Percentiles rank a stretch among this genome's conserved stretches.
These are phyloP conservation scores for Penicillium sp. DNA, from an alignment of 2,329 filamentous ascomycete species.

Conservation along the genomic window DNA sequence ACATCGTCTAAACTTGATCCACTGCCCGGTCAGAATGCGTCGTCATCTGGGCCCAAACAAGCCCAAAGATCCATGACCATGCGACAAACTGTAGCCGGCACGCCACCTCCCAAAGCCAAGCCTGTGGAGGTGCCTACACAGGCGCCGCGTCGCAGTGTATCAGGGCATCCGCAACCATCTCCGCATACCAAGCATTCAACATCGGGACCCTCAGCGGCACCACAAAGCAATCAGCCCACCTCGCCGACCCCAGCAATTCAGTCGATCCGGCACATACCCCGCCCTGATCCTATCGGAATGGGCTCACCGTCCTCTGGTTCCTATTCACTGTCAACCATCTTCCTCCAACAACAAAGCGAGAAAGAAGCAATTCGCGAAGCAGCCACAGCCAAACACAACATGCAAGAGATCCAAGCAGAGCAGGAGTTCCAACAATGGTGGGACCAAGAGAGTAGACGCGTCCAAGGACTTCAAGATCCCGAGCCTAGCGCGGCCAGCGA, in stretches of 20 bases:
- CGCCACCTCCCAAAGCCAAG: slow-evolving; percentile 30
- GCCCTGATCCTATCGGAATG: slow-evolving; percentile 29
- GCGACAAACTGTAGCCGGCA: slow-evolving; percentile 60
- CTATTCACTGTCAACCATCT: slow-evolving; percentile 82
- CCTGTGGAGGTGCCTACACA: slow-evolving; percentile 43
- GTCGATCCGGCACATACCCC: slow-evolving; percentile 53
- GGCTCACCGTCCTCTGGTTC: slow-evolving; percentile 63
- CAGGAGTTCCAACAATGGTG: slow-evolving; percentile 83
- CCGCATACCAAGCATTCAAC: slow-evolving; percentile 17
- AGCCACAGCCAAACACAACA: slow-evolving; percentile 74
- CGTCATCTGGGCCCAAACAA: slow-evolving; percentile 25
- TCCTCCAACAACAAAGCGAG: slow-evolving; percentile 81
- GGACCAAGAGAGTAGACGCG: slow-evolving; percentile 41
- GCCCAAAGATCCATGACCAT: slow-evolving; percentile 56
- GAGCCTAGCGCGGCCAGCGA: slow-evolving; percentile 15
- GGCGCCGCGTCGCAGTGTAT: slow-evolving; percentile 46
- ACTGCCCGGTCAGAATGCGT: slow-evolving; percentile 42
- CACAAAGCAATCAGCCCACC: slow-evolving; percentile 24
- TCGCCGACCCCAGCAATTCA: slow-evolving; percentile 37
- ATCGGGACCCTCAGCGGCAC: slow-evolving; percentile 33
- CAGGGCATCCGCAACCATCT: slow-evolving; percentile 16
- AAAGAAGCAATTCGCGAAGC: slow-evolving; percentile 81
- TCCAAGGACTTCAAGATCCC: slow-evolving; percentile 35
- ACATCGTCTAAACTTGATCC: slow-evolving; percentile 17
- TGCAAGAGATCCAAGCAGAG: slow-evolving; percentile 95